phyloP scores from a whole-genome alignment of 2,329 filamentous ascomycete genomes.

The Hymenoscyphus repandus region DNA sequence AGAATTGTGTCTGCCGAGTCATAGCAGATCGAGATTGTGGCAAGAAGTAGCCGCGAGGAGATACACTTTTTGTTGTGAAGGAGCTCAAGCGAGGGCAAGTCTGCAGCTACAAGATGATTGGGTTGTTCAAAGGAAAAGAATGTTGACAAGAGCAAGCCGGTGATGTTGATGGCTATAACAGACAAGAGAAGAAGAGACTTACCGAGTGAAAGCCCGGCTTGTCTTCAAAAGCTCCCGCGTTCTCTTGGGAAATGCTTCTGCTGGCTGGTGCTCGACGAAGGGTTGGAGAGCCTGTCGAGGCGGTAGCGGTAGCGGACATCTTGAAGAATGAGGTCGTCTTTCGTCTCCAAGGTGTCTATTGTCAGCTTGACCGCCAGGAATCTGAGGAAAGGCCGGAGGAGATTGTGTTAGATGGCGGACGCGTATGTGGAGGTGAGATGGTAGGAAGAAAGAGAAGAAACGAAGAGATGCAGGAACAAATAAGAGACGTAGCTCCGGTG shows the following conservation, averaged over 20 bases:
- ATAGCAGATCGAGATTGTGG: too few species aligned
- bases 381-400: constrained; percentile 18
- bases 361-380: constrained; percentile 14
- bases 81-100: too few species aligned
- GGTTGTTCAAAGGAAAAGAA: too few species aligned
- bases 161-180: not conserved
- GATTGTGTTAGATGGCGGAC: constrained; percentile 18
- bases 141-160: too few species aligned
- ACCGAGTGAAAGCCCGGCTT: constrained; percentile 28
- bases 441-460: constrained; percentile 5
- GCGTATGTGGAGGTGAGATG: not conserved
- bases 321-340: constrained; percentile 13
- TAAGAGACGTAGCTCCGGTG: constrained; percentile 30
- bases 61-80: too few species aligned
- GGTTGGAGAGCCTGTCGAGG: constrained; percentile 39
- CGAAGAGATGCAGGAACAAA: constrained; percentile 25
- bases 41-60: too few species aligned
- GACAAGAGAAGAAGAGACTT: constrained; percentile 20
- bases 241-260: constrained; percentile 36
- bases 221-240: constrained; percentile 21
- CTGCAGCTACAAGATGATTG: too few species aligned
- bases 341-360: constrained; percentile 9
- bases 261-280: constrained; percentile 33
- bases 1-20: not conserved
- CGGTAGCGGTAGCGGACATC: constrained; percentile 38